Evolutionary conservation across 306 rosid species (phyloP), one percentile per base, ranked within the genome.

Genomic region (Sechiopsis laciniata): DNA sequence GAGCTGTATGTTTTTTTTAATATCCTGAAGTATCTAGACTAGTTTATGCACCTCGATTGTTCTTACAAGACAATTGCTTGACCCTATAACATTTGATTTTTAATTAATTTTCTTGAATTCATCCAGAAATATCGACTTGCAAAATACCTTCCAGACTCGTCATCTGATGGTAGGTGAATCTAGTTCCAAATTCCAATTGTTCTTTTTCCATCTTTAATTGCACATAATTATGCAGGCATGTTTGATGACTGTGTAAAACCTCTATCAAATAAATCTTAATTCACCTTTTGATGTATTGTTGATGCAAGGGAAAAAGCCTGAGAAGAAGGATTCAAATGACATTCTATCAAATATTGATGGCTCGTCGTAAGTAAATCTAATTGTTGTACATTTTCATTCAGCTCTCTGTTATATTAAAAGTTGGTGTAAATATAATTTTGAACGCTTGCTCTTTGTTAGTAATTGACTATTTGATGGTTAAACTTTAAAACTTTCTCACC

Each of bases 101-200:
- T 76, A 10, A 58, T 20, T 62, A 54, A 58, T 84, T 40, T 56
- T 75, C 72, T 57, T 56, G 67, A 76, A 75, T 85, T 72, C 73
- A 54, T 84, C 57, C 91, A 94, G 99, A 94, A 94, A 89, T 94
- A 94, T 83, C 91, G 99, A 58, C 91, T 94, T 35, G 97, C 99
- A 69, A 94, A 94, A 80, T 94, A 91, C 82, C 81, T 94, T 60
- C 99, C 99, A 0, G 97, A 91, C 72, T 83, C 89, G 77, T 79
- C 89, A 10, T 82, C 96, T 32, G 97, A 91, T 86, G 99, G 99
- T 94, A 84, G 50, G 95, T 78, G 59, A 76, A 76, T 80, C 76
- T 65, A 54, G 48, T 32, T 32, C 37, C 37, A 32, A 32, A 32
- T 78, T 74, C 72, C 22, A n/a, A 3, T 40, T 65, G n/a, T n/a